Evolutionary conservation across 1,284 basidiomycete genomes (phyloP).

Genomic region (Fomitopsis palustris): DNA sequence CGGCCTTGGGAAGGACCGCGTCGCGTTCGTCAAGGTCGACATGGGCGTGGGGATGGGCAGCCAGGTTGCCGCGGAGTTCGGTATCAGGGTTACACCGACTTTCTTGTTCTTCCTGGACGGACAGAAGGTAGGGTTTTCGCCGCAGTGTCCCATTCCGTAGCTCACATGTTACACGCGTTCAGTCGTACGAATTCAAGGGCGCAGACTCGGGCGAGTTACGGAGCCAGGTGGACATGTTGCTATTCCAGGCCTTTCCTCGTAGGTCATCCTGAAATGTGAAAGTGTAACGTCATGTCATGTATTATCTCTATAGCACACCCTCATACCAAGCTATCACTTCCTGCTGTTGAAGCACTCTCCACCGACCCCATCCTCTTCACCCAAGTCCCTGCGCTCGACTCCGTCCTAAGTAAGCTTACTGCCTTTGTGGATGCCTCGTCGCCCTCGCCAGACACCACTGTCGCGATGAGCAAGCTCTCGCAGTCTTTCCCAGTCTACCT

Average conservation of each 20-base stretch:
- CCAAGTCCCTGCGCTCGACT: constrained; percentile 67
- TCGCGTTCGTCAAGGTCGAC: constrained; percentile 82
- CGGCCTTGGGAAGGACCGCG: constrained; percentile 31
- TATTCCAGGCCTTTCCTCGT: constrained; percentile 79
- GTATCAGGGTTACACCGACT: constrained; percentile 79
- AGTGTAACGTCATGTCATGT: not conserved
- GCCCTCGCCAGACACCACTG: constrained; percentile 32
- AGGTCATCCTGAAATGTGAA: constrained; percentile 26
- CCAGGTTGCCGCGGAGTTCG: constrained; percentile 59
- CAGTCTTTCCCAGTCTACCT: constrained; percentile 60
- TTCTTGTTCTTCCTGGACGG: constrained; percentile 83
- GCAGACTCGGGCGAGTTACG: constrained; percentile 63
- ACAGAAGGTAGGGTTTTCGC: constrained; percentile 48
- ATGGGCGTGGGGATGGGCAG: constrained; percentile 63
- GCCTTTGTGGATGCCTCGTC: constrained; percentile 54
- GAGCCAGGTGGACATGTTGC: constrained; percentile 66
- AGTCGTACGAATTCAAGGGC: constrained; percentile 75
- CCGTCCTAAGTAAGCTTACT: constrained; percentile 58
- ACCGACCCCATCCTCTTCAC: constrained; percentile 75
- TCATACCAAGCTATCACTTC: constrained; percentile 62
- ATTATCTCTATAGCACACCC: constrained; percentile 58
- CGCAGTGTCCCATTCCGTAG: too few relatives aligned
- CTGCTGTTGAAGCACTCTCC: constrained; percentile 61
- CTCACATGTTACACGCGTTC: not conserved
- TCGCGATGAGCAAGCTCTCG: constrained; percentile 48